phyloP scores from a whole-genome alignment of 2,329 filamentous ascomycete genomes.

The Aspergillus ibericus region DNA sequence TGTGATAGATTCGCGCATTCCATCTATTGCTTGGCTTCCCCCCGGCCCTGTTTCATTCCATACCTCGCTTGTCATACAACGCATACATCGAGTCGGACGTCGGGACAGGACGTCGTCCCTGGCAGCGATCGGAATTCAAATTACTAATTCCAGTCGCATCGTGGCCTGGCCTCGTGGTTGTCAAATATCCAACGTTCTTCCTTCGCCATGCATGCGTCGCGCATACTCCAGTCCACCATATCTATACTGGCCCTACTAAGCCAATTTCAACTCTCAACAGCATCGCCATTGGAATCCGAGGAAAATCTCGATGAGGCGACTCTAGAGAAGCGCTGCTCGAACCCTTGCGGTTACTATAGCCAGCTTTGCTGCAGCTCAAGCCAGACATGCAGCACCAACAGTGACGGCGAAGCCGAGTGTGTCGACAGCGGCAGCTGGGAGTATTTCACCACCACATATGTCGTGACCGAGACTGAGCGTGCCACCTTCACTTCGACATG shows the following conservation, averaged over 20 bases:
- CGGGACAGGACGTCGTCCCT: neutral
- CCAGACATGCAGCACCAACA: slow-evolving; percentile 53
- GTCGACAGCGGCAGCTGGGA: slow-evolving; percentile 50
- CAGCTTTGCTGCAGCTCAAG: slow-evolving; percentile 52
- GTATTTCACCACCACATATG: slow-evolving; percentile 58
- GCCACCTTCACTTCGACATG: slow-evolving; percentile 56
- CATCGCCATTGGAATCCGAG: slow-evolving; percentile 10
- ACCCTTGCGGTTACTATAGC: slow-evolving; percentile 53
- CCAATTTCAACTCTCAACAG: slow-evolving; percentile 24
- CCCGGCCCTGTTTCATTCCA: neutral
- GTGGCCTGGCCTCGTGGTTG: slow-evolving; percentile 5
- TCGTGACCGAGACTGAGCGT: slow-evolving; percentile 53
- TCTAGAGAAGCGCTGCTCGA: slow-evolving; percentile 45
- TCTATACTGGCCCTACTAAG: slow-evolving; percentile 31
- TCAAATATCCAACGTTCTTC: slow-evolving; percentile 4
- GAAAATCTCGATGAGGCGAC: slow-evolving; percentile 15
- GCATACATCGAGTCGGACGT: neutral
- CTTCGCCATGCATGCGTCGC: slow-evolving; percentile 32
- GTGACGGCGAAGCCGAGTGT: slow-evolving; percentile 52
- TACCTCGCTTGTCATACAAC: neutral
- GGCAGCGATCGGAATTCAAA: slow-evolving; percentile 6
- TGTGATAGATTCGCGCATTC: neutral
- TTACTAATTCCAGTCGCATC: slow-evolving; percentile 2
- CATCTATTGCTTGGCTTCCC: slow-evolving; percentile 6
- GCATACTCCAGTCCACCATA: slow-evolving; percentile 25